Evolutionary conservation across 1,284 basidiomycete genomes (phyloP), one percentile per base, ranked within the genome.

Genomic region (Agaricales sp.): DNA sequence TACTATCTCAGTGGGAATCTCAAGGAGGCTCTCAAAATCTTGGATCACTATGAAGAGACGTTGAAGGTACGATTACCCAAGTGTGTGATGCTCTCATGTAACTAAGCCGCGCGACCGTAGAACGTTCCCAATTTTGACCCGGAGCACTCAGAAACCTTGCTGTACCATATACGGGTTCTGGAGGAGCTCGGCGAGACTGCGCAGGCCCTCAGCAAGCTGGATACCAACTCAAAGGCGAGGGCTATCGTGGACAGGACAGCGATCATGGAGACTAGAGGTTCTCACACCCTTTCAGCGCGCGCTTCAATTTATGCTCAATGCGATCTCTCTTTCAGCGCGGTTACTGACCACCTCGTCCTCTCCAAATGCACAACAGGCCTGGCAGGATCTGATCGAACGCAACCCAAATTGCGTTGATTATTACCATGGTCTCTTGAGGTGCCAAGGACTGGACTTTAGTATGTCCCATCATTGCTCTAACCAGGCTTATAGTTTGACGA

Each of bases 351-450:
- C 83, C 57, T 67, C 87, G 3, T 74, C 73, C 14, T 73, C 68
- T 12, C 73, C 80, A 1, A 86, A 90, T 46, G 86, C 91, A 0
- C 80, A 87, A 54, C 73, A 82, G 51, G 80, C 87, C 0, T 97
- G 92, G 84, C 73, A 78, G 30, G 70, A 77, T 1, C 68, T 98
- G 18, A 78, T 99, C 49, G 82, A 90, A 51, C 82, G 85, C 60
- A 98, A 97, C 61, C 72, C 91, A 1, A 93, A 98, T 57, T 82
- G 78, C 60, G 78, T 83, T 58, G 78, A 80, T 47, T 92, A 93
- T 64, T 94, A 93, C 68, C 68, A 69, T 24, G 85, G 81, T 2
- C 87, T 85, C 60, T 73, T 96, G 22, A 63, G 67, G 11, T 78
- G 80, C 56, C 77, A 81, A 51, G 82, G 78, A 2, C 67, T 90